A percentile compares a stretch with the other conserved stretches of the same genome.
Evolutionary conservation across 2,329 filamentous ascomycete genomes (phyloP).

Genomic region (Verticillium tricorpus): DNA sequence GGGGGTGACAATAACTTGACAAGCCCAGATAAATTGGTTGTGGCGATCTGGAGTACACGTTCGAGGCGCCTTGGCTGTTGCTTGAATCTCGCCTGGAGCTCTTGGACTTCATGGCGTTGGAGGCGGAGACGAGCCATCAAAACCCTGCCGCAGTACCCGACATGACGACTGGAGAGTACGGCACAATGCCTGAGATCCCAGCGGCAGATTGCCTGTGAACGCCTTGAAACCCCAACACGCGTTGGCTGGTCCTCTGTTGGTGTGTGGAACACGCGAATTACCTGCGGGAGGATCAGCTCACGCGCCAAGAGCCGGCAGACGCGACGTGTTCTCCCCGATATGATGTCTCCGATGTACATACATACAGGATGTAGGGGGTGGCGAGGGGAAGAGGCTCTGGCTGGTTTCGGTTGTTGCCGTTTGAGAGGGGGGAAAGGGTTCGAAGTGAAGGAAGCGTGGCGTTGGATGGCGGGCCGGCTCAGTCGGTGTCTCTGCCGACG

Average conservation of each 20-base stretch:
- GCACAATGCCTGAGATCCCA: not conserved
- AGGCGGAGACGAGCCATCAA: not conserved
- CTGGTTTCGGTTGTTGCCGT: not conserved
- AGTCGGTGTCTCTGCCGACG: not conserved
- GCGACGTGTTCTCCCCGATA: not conserved
- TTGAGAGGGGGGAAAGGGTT: not conserved
- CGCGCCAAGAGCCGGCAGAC: not conserved
- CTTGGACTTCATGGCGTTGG: not conserved
- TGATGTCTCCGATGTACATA: no score
- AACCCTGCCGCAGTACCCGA: not conserved
- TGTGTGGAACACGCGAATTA: not conserved
- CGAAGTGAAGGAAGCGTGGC: not conserved
- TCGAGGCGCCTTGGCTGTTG: not conserved
- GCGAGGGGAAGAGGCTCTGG: not conserved
- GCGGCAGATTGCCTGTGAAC: not conserved
- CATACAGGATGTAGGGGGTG: no score
- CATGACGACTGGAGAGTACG: no score
- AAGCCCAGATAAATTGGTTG: not conserved
- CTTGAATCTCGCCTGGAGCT: not conserved
- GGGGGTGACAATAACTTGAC: not conserved
- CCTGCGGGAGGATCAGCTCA: not conserved
- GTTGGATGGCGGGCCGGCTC: slow-evolving; percentile 1
- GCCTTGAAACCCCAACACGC: not conserved
- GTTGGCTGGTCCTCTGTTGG: not conserved
- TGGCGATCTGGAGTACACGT: not conserved